Conservation (phyloP, 169 alveolate genomes). For the Plasmodium malariae region DNA sequence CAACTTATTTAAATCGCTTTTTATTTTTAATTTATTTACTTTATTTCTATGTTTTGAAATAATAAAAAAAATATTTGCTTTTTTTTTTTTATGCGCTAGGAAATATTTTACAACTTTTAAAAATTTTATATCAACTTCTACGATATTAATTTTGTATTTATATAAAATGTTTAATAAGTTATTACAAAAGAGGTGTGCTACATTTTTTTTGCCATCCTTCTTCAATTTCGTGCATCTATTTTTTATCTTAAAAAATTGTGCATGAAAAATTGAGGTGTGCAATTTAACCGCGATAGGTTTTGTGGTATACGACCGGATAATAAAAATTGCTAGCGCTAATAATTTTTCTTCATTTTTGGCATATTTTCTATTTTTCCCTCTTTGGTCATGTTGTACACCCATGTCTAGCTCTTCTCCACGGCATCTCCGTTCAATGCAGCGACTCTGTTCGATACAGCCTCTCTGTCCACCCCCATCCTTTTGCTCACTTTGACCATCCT, state of each 20-base stretch:
- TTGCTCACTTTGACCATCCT: too few species aligned
- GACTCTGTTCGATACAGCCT: too few species aligned
- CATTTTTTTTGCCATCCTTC: background rate
- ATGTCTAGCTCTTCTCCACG: background rate
- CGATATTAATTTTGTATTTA: constrained; percentile 49
- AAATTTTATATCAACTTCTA: constrained; percentile 18
- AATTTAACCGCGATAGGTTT: constrained; percentile 28
- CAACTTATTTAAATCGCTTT: background rate
- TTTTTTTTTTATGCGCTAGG: constrained; percentile 6
- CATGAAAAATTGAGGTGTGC: constrained; percentile 12
- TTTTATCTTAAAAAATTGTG: background rate
- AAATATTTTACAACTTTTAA: constrained; percentile 5
- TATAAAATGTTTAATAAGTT: background rate
- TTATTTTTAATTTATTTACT: background rate
- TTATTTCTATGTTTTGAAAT: constrained; percentile 6
- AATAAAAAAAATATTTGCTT: constrained; percentile 28
- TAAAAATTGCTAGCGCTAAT: constrained; percentile 35
- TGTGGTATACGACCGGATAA: constrained; percentile 18
- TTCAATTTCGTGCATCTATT: background rate
- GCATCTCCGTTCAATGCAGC: too few species aligned
- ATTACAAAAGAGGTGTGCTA: background rate
- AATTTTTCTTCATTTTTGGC: background rate
- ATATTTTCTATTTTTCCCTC: background rate
- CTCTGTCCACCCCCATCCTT: too few species aligned
- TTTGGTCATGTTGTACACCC: background rate